A percentile compares a stretch with the other conserved stretches of the same genome.
phyloP scores from a whole-genome alignment of 2,329 filamentous ascomycete genomes.

The Aspergillus hiratsukae region DNA sequence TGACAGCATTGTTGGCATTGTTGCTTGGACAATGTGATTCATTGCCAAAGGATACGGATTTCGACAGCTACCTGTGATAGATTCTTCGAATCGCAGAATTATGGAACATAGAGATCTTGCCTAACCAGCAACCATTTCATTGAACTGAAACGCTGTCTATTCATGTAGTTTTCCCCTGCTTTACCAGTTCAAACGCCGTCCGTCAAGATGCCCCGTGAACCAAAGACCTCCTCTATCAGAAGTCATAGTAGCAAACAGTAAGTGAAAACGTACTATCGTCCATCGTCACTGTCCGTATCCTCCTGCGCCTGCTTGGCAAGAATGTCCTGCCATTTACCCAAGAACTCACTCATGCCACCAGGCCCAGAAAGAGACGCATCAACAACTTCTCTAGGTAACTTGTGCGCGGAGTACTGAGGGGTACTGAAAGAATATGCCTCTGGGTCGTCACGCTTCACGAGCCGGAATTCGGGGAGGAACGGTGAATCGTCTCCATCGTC shows the following conservation, averaged over 20 bases:
- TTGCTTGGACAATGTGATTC: background rate
- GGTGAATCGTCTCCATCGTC: constrained; percentile 46
- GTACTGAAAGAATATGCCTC: constrained; percentile 83
- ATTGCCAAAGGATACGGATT: background rate
- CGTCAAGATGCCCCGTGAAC: background rate
- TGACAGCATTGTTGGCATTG: background rate
- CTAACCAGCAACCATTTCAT: background rate
- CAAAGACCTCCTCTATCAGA: background rate
- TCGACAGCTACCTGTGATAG: background rate
- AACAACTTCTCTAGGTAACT: constrained; percentile 89
- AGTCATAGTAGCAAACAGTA: background rate
- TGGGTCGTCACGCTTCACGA: constrained; percentile 79
- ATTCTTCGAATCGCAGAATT: background rate
- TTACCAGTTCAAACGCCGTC: background rate
- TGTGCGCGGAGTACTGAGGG: constrained; percentile 89
- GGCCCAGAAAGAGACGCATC: constrained; percentile 62
- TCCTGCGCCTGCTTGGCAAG: constrained; percentile 40
- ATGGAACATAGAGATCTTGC: background rate
- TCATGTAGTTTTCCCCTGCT: background rate
- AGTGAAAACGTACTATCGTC: constrained; percentile 5
- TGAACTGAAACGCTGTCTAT: background rate
- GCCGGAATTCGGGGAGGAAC: constrained; percentile 70
- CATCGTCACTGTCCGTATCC: constrained; percentile 36
- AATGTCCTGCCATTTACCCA: constrained; percentile 66
- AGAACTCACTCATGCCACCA: constrained; percentile 76